phyloP scores from a whole-genome alignment of 2,329 filamentous ascomycete genomes.

The Acephala macrosclerotiorum region DNA sequence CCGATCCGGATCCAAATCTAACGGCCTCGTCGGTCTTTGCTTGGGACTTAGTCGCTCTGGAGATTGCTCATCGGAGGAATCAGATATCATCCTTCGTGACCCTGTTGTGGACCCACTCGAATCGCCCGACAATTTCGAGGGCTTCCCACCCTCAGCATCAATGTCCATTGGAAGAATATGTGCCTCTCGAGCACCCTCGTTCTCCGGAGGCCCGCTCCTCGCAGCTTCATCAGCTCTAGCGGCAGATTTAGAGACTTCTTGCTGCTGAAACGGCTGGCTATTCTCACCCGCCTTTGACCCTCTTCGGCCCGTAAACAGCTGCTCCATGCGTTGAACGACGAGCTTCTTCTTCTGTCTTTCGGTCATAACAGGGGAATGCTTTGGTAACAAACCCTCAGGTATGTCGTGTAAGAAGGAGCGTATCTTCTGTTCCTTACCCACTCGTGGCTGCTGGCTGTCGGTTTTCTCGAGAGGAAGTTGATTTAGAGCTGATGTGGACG shows the following conservation, averaged over 20 bases:
- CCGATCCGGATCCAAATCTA: conserved; percentile 81
- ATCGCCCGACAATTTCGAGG: conserved; percentile 27
- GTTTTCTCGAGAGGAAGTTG: conserved; percentile 2
- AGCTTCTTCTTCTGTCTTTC: conserved; percentile 80
- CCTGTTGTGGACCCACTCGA: background rate
- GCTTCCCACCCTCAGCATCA: conserved; percentile 31
- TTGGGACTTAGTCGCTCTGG: conserved; percentile 55
- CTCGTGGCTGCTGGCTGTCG: conserved; percentile 13
- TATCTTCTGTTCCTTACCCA: conserved; percentile 62
- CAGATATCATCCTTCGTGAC: conserved; percentile 8
- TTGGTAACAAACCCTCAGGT: conserved; percentile 71
- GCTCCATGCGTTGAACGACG: conserved; percentile 78
- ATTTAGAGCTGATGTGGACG: conserved; percentile 43
- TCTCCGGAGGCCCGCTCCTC: conserved; percentile 27
- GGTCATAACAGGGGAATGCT: conserved; percentile 63
- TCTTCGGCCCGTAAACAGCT: conserved; percentile 80
- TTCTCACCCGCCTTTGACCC: conserved; percentile 41
- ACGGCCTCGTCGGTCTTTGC: conserved; percentile 78
- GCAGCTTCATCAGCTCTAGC: conserved; percentile 47
- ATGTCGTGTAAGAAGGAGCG: conserved; percentile 77
- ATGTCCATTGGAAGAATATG: conserved; percentile 44
- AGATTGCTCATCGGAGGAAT: conserved; percentile 24
- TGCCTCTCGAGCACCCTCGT: conserved; percentile 50
- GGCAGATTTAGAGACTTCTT: conserved; percentile 63
- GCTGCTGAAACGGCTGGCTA: conserved; percentile 40